Evolutionary conservation across 495 filamentous ascomycete species (phyloP).

Genomic region (Friedmanniomyces endolithicus): DNA sequence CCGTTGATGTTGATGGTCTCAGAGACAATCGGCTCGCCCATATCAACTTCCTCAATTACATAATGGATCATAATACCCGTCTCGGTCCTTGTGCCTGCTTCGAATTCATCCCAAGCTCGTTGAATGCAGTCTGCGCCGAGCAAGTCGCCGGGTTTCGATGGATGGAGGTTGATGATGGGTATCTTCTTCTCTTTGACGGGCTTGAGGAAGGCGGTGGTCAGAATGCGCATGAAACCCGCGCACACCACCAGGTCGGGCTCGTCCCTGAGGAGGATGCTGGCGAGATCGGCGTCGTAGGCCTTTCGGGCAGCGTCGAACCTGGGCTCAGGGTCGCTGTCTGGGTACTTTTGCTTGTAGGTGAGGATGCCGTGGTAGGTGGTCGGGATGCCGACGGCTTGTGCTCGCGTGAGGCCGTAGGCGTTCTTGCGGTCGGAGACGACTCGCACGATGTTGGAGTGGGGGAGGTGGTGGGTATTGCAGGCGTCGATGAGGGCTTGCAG

Average conservation of each 20-base stretch:
- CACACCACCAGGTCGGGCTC: slow-evolving; percentile 59
- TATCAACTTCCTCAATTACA: slow-evolving; percentile 74
- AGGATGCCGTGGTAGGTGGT: slow-evolving; percentile 81
- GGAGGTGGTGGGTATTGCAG: slow-evolving; percentile 38
- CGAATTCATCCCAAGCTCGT: slow-evolving; percentile 62
- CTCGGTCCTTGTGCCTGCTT: slow-evolving; percentile 56
- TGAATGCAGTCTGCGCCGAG: slow-evolving; percentile 70
- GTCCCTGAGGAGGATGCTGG: slow-evolving; percentile 53
- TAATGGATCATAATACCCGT: slow-evolving; percentile 94
- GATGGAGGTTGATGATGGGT: slow-evolving; percentile 78
- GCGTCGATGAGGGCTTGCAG: slow-evolving; percentile 85
- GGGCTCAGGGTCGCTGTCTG: slow-evolving; percentile 13
- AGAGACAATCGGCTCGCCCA: slow-evolving; percentile 61
- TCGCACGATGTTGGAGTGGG: slow-evolving; percentile 52
- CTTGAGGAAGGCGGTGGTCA: slow-evolving; percentile 50
- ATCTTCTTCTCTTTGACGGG: slow-evolving; percentile 46
- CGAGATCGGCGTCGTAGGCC: slow-evolving; percentile 70
- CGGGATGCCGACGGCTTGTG: slow-evolving; percentile 55
- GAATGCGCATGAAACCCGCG: slow-evolving; percentile 63
- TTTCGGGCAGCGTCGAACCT: slow-evolving; percentile 32
- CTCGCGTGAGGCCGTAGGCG: slow-evolving; percentile 68
- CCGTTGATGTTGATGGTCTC: slow-evolving; percentile 52
- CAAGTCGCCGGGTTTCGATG: slow-evolving; percentile 61
- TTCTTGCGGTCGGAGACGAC: slow-evolving; percentile 74
- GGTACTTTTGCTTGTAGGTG: slow-evolving; percentile 40